Evolutionary conservation across 352 stramenopile genomes (phyloP).

Genomic region (Blastocystis sp.): DNA sequence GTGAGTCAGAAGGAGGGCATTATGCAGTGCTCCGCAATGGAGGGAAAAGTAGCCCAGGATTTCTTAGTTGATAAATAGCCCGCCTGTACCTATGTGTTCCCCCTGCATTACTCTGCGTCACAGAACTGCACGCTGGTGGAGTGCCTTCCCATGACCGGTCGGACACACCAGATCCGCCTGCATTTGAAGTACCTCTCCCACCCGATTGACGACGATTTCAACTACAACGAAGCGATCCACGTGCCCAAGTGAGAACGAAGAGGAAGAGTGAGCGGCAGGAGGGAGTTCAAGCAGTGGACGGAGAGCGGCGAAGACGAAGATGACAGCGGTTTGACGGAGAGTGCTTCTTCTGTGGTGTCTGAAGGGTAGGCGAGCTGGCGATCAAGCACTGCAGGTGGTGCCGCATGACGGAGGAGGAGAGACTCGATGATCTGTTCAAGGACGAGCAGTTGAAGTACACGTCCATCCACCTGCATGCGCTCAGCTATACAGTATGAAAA

Average conservation of each 20-base stretch:
- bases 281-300: slow-evolving; percentile 1
- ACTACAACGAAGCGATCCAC: slow-evolving; percentile 54
- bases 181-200: slow-evolving; percentile 59
- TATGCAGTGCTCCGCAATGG: slow-evolving; percentile 9
- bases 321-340: not conserved
- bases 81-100: slow-evolving; percentile 50
- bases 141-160: slow-evolving; percentile 62
- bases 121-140: slow-evolving; percentile 35
- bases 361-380: slow-evolving; percentile 24
- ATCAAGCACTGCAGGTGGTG: slow-evolving; percentile 60
- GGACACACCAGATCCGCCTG: slow-evolving; percentile 67
- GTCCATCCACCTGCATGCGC: slow-evolving; percentile 50
- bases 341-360: not conserved
- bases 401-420: slow-evolving; percentile 47
- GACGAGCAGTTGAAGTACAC: slow-evolving; percentile 27
- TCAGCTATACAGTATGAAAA: slow-evolving; percentile 31
- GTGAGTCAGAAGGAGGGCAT: slow-evolving; percentile 66
- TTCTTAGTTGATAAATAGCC: too few relatives aligned
- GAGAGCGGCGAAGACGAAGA: not conserved
- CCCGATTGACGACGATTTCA: slow-evolving; percentile 66
- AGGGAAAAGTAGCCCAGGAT: slow-evolving; percentile 57
- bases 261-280: not conserved
- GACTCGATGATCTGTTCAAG: slow-evolving; percentile 61
- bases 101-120: slow-evolving; percentile 11
- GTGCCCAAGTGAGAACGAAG: slow-evolving; percentile 23